Evolutionary conservation across 345 rosid species (phyloP).

Genomic region (Corchorus capsularis): DNA sequence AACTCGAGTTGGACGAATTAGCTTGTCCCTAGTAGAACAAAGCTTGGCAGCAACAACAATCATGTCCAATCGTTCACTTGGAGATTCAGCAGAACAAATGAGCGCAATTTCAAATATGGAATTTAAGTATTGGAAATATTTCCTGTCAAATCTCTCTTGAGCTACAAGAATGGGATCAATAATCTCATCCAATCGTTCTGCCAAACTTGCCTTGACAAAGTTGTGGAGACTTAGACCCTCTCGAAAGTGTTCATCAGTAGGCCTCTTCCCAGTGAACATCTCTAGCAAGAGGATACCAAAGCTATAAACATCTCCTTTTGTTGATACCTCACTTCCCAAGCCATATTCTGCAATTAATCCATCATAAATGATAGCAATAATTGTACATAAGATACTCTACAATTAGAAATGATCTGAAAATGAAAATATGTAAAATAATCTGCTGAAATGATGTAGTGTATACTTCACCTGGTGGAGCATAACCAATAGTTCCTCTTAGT

Average conservation of each 20-base stretch:
- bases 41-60: background rate
- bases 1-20: background rate
- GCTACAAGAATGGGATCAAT: constrained; percentile 21
- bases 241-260: background rate
- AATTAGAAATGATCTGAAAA: no score
- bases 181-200: constrained; percentile 15
- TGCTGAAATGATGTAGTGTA: no score
- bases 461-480: no score
- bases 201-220: constrained; percentile 15
- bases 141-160: constrained; percentile 10
- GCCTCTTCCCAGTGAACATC: background rate
- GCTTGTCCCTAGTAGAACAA: background rate
- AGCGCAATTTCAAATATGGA: constrained; percentile 23
- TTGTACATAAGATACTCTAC: no score
- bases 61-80: constrained; percentile 14
- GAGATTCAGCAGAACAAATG: constrained; percentile 20
- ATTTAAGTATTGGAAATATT: constrained; percentile 8
- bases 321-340: background rate
- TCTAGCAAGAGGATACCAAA: background rate
- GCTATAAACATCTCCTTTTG: background rate
- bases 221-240: background rate
- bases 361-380: background rate
- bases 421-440: no score
- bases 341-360: background rate
- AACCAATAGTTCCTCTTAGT: background rate